phyloP scores from a whole-genome alignment of 2,329 filamentous ascomycete species.

The Aureobasidium sp. region DNA sequence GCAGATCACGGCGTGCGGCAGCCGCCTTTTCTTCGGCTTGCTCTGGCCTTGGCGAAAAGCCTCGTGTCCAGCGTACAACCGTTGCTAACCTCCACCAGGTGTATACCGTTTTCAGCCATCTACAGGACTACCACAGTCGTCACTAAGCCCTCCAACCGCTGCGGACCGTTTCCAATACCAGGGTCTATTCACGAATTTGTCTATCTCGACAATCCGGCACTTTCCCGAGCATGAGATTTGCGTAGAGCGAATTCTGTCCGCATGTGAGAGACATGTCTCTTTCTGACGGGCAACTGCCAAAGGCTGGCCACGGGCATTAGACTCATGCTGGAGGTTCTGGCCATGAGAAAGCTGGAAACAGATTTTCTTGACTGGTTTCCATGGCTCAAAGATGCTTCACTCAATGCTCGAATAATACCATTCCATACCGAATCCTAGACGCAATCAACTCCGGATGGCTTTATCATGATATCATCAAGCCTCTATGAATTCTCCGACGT shows the following conservation, averaged over 20 bases:
- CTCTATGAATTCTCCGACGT: background rate
- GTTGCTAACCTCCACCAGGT: background rate
- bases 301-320: background rate
- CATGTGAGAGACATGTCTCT: slow-evolving; percentile 14
- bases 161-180: slow-evolving; percentile 1
- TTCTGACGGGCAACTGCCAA: slow-evolving; percentile 6
- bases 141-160: background rate
- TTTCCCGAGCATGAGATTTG: background rate
- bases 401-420: too few species aligned
- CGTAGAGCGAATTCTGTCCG: slow-evolving; percentile 1
- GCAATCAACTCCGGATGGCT: too few species aligned
- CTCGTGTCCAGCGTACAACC: background rate
- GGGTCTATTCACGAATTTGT: background rate
- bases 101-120: background rate
- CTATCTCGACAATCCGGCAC: background rate
- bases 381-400: background rate
- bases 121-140: slow-evolving; percentile 9
- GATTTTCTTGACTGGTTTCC: background rate
- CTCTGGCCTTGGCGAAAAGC: background rate
- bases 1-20: slow-evolving; percentile 10
- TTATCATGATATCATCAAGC: background rate
- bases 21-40: slow-evolving; percentile 1
- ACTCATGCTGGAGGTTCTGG: background rate
- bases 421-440: too few species aligned
- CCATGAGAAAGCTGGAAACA: background rate